phyloP scores from a whole-genome alignment of 176 grass and related monocot genomes.

The Canna indica region DNA sequence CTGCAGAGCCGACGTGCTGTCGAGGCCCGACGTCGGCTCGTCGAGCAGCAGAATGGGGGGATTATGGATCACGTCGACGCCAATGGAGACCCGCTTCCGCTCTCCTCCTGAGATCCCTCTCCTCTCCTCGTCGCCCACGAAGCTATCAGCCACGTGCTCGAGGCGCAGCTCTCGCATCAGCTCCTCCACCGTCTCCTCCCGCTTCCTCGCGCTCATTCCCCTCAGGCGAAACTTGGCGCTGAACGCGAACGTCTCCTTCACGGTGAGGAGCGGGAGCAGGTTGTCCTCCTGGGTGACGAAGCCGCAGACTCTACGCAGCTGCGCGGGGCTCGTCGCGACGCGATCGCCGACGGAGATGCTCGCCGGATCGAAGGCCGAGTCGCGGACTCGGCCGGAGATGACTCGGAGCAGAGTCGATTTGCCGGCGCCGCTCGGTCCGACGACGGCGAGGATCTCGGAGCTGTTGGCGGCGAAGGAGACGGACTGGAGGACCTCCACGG shows the following conservation, averaged over 20 bases:
- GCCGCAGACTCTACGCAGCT: constrained; percentile 55
- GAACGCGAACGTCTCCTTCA: constrained; percentile 79
- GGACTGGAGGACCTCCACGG: constrained; percentile 34
- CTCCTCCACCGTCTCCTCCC: constrained; percentile 37
- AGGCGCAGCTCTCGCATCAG: constrained; percentile 68
- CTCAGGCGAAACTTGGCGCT: constrained; percentile 50
- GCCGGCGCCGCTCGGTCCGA: constrained; percentile 73
- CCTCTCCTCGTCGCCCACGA: constrained; percentile 43
- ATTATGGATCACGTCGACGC: constrained; percentile 75
- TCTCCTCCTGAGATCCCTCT: constrained; percentile 83
- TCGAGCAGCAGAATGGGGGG: constrained; percentile 78
- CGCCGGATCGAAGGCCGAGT: constrained; percentile 19
- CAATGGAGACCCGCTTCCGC: constrained; percentile 72
- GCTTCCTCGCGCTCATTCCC: constrained; percentile 19
- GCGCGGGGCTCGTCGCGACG: constrained; percentile 28
- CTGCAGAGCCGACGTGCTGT: constrained; percentile 70
- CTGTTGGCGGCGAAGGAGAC: constrained; percentile 63
- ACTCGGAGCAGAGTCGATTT: constrained; percentile 86
- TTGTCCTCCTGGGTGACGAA: constrained; percentile 93
- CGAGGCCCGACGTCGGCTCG: constrained; percentile 84
- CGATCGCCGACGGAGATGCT: constrained; percentile 41
- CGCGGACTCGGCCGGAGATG: constrained; percentile 56
- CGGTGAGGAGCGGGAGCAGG: constrained; percentile 85
- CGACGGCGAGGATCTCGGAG: constrained; percentile 65
- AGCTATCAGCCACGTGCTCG: constrained; percentile 56